Evolutionary conservation across 1,139 yeast genomes (phyloP).

Genomic region (Pneumocystis jirovecii): DNA sequence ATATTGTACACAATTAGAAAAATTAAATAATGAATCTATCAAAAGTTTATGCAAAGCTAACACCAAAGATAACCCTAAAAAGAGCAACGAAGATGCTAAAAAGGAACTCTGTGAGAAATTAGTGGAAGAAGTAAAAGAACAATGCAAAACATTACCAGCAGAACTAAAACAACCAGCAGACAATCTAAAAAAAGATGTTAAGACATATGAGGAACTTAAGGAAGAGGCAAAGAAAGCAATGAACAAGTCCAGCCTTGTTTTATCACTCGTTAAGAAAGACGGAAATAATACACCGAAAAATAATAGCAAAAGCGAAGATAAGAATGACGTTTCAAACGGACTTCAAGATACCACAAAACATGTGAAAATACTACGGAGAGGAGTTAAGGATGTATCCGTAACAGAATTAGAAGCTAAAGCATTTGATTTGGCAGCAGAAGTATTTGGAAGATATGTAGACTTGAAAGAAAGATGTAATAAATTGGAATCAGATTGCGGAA

Average conservation of each 20-base stretch:
- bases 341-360: too few relatives aligned
- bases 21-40: background rate
- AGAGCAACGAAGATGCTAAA: background rate
- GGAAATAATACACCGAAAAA: too few relatives aligned
- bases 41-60: background rate
- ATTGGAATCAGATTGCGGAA: background rate
- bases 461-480: background rate
- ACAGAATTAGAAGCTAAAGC: background rate
- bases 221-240: background rate
- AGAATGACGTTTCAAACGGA: too few relatives aligned
- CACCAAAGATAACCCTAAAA: background rate
- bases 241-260: background rate
- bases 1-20: background rate
- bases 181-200: too few relatives aligned
- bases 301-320: background rate
- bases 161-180: background rate
- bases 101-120: background rate
- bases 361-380: too few relatives aligned
- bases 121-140: background rate
- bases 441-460: background rate
- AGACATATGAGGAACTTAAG: background rate
- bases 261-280: background rate
- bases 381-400: background rate
- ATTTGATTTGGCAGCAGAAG: background rate
- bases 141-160: background rate